Evolutionary conservation across 129 eudicot species (phyloP).

Genomic region (Pittosporum tobira): DNA sequence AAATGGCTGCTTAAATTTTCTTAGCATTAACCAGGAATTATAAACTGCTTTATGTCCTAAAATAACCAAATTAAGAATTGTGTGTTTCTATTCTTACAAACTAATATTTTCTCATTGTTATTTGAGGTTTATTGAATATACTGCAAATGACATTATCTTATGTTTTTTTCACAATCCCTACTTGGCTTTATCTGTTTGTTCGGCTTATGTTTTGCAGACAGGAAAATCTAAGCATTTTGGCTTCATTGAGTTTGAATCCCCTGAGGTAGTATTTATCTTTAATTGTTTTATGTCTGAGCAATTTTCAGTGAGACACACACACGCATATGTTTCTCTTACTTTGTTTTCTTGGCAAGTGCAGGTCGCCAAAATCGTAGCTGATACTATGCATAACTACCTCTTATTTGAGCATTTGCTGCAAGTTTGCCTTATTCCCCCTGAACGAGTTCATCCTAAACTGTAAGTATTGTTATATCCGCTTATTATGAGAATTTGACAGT

Average conservation of each 20-base stretch:
- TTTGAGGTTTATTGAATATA: not conserved
- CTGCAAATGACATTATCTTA: not conserved
- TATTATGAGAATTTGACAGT: no score
- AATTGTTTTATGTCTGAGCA: not conserved
- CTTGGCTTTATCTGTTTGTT: not conserved
- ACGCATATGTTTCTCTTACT: not conserved
- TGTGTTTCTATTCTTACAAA: no score
- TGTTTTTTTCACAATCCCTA: not conserved
- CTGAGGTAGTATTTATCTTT: slow-evolving; percentile 49
- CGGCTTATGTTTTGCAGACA: slow-evolving; percentile 40
- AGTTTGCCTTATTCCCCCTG: slow-evolving; percentile 76
- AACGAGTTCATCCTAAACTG: slow-evolving; percentile 79
- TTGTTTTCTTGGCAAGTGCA: slow-evolving; percentile 13
- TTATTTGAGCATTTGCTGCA: slow-evolving; percentile 86
- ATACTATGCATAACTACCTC: slow-evolving; percentile 87
- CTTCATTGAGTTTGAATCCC: slow-evolving; percentile 78
- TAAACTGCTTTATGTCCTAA: no score
- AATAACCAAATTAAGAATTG: no score
- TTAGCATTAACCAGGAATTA: no score
- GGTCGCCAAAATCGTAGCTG: slow-evolving; percentile 96
- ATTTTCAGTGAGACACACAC: no score
- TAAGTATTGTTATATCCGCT: slow-evolving; percentile 25
- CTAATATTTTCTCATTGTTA: no score
- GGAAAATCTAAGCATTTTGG: slow-evolving; percentile 97
- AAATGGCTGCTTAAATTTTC: no score